Conservation (phyloP, 257 asterid genomes). For the Hygrophila difformis region DNA sequence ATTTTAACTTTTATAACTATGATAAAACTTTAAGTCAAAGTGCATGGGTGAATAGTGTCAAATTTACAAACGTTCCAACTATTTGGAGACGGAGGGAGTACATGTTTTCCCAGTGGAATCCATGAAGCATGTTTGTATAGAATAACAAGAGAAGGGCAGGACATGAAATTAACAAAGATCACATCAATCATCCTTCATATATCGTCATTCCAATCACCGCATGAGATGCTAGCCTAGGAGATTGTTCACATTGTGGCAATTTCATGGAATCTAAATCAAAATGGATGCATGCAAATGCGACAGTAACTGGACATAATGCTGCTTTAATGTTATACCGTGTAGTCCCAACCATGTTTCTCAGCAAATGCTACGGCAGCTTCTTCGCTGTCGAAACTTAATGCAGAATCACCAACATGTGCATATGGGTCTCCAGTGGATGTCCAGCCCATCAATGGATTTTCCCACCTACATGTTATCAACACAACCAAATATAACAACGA, state of each 20-base stretch:
- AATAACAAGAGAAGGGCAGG: neutral
- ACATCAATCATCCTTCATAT: neutral
- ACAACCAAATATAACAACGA: no score
- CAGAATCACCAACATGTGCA: slow-evolving; percentile 91
- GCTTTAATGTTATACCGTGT: slow-evolving; percentile 43
- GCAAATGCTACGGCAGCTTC: slow-evolving; percentile 85
- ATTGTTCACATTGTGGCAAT: no score
- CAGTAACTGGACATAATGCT: slow-evolving; percentile 1
- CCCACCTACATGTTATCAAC: slow-evolving; percentile 63
- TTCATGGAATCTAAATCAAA: no score
- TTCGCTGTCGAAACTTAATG: slow-evolving; percentile 65
- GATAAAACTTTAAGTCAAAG: no score
- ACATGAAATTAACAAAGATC: neutral
- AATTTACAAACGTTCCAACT: no score
- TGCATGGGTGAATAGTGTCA: no score
- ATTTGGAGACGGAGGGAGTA: no score
- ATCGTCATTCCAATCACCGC: neutral
- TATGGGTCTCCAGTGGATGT: slow-evolving; percentile 99
- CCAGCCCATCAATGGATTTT: slow-evolving; percentile 99
- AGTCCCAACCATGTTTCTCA: slow-evolving; percentile 90
- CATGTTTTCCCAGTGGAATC: neutral
- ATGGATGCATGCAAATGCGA: no score
- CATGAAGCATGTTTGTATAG: slow-evolving; percentile 3
- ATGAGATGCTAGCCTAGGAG: no score
- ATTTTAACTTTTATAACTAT: no score